Percentiles rank a stretch among this genome's conserved stretches.
Conservation (phyloP, 1,284 basidiomycete genomes). For the Ustilago loliicola region DNA sequence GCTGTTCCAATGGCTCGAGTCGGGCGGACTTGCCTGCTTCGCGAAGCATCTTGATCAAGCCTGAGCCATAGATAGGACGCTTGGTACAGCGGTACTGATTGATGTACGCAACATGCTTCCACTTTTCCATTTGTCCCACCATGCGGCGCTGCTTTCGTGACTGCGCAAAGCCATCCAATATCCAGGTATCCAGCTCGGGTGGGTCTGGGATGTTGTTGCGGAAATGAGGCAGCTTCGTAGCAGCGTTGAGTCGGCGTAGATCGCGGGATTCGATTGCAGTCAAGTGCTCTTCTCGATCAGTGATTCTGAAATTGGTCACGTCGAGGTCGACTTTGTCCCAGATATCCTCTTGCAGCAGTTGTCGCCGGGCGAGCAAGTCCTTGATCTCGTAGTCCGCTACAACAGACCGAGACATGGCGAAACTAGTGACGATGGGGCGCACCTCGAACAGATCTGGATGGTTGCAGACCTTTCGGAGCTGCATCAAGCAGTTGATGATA, state of each 20-base stretch:
- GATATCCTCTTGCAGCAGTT: constrained; percentile 75
- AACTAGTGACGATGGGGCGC: constrained; percentile 90
- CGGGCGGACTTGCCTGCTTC: constrained; percentile 22
- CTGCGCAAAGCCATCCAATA: constrained; percentile 79
- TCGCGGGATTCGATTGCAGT: constrained; percentile 75
- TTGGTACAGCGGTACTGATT: constrained; percentile 81
- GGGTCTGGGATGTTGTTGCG: constrained; percentile 73
- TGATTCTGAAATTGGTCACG: constrained; percentile 78
- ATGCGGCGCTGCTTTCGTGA: constrained; percentile 77
- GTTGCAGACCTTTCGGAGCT: constrained; percentile 82
- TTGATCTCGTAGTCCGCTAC: constrained; percentile 88
- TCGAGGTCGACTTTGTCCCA: constrained; percentile 76
- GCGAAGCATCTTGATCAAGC: constrained; percentile 42
- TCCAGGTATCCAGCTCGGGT: constrained; percentile 77
- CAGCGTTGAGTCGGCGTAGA: constrained; percentile 80
- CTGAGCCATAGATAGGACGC: constrained; percentile 76
- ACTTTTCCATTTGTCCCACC: constrained; percentile 76
- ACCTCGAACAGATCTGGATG: constrained; percentile 97
- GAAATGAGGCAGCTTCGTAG: constrained; percentile 75
- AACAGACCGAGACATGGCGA: constrained; percentile 85
- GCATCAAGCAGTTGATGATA: constrained; percentile 97
- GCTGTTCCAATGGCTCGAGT: constrained; percentile 33
- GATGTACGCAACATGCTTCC: constrained; percentile 80
- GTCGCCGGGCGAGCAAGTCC: constrained; percentile 84
- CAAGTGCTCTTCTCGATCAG: constrained; percentile 72